phyloP scores from a whole-genome alignment of 495 filamentous ascomycete species.

The Mycothermus thermophilus region DNA sequence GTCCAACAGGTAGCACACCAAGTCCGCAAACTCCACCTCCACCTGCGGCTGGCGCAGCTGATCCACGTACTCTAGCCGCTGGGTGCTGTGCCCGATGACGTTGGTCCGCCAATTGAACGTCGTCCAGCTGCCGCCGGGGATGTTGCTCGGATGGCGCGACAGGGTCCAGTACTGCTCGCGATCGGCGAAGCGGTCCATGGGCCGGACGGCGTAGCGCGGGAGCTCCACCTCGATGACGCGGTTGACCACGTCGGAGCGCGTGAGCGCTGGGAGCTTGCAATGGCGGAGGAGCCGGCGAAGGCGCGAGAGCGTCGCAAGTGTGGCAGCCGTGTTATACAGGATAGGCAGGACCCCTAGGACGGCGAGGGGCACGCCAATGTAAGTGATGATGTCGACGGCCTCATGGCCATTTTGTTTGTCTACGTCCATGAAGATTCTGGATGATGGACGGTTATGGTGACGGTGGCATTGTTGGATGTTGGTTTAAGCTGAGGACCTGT shows the following conservation, averaged over 20 bases:
- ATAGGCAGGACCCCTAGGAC: conserved; percentile 56
- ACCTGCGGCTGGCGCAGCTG: conserved; percentile 52
- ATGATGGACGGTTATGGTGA: too few species aligned
- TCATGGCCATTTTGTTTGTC: conserved; percentile 16
- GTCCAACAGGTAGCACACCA: conserved; percentile 48
- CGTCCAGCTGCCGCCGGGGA: conserved; percentile 50
- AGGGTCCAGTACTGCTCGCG: conserved; percentile 42
- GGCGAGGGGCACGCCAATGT: conserved; percentile 50
- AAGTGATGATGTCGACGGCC: conserved; percentile 32
- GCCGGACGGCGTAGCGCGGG: conserved; percentile 47
- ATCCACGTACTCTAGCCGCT: conserved; percentile 50
- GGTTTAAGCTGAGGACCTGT: too few species aligned
- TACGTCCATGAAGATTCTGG: too few species aligned
- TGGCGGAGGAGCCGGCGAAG: conserved; percentile 42
- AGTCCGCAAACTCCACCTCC: conserved; percentile 47
- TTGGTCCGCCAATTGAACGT: conserved; percentile 50
- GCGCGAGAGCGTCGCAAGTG: conserved; percentile 39
- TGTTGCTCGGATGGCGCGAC: conserved; percentile 29
- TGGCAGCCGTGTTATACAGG: conserved; percentile 44
- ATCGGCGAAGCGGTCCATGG: conserved; percentile 39
- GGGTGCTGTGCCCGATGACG: conserved; percentile 43
- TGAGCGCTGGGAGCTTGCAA: conserved; percentile 40
- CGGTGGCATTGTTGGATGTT: too few species aligned
- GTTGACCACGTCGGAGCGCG: conserved; percentile 47
- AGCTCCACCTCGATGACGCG: conserved; percentile 53